Evolutionary conservation across 2,329 filamentous ascomycete genomes (phyloP), one percentile per base, ranked within the genome.

Genomic region (Alternaria incomplexa): DNA sequence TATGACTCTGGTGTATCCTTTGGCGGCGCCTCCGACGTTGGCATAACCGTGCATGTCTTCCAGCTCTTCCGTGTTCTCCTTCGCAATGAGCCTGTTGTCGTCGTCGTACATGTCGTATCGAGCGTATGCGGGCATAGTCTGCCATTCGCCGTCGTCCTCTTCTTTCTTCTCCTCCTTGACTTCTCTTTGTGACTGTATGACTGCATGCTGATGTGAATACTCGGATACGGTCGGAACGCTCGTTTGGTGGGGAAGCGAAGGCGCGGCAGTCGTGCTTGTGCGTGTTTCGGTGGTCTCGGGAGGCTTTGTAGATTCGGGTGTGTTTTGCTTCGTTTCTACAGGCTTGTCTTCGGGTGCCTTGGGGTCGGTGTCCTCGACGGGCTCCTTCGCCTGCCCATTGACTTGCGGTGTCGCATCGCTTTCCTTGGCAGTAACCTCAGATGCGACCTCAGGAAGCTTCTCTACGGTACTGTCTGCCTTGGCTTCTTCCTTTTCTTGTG

Each of bases 51-150:
- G 88, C 47, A 87, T 86, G 58, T 90, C 90, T 51, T 93, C 90
- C 13, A 90, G 88, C 28, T 87, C 87, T 63, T 91, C 88, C 43
- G 86, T 84, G 62, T 91, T 90, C 71, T 96, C 95, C 66, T 88
- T 90, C 12, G 96, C 96, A 67, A 99, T 86, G 26, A 99, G 85
- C 69, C 88, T 92, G 70, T 97, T 92, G 78, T 97, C 90, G 73
- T 99, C 96, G 77, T 99, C 93, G 79, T 98, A 99, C 69, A 97
- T 91, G 80, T 98, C 95, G 77, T 96, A 96, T 40, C 91, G 91
- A 8, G 94, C 96, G 74, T 94, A 93, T 1, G 96, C 89, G 2
- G 95, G 96, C 96, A 99, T 99, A 3, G 89, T 87, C 82, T 97
- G 93, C 96, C 96, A 99, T n/a, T 91, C 91, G 6, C 88, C 88